Evolutionary conservation across 805 yeast genomes (phyloP).

Genomic region (Lipomyces sp.): DNA sequence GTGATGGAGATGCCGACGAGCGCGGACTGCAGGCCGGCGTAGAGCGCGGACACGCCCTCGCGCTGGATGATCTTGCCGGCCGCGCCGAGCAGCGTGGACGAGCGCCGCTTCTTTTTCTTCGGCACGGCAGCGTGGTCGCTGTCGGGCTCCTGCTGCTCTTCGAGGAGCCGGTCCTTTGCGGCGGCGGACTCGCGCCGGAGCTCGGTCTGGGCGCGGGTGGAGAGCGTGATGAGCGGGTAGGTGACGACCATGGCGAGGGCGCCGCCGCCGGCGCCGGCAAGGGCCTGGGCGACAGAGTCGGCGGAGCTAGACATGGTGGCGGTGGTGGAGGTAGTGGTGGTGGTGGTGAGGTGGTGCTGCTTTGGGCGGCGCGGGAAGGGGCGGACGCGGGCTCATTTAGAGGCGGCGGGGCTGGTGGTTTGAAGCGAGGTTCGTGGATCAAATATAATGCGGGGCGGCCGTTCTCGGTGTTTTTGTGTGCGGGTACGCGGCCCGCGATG

Average conservation of each 20-base stretch:
- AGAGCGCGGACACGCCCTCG: constrained; percentile 67
- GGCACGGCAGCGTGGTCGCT: too few species aligned
- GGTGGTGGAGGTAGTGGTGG: background rate
- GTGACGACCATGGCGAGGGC: constrained; percentile 82
- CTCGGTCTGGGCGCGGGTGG: constrained; percentile 85
- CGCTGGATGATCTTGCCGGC: constrained; percentile 49
- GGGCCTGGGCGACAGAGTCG: constrained; percentile 71
- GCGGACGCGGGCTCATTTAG: too few species aligned
- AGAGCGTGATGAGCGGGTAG: constrained; percentile 81
- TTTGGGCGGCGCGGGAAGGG: too few species aligned
- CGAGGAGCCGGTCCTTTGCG: background rate
- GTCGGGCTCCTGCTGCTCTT: constrained; percentile 19
- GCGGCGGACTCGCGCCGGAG: constrained; percentile 30
- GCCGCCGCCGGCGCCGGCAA: constrained; percentile 93
- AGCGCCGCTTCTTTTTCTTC: background rate
- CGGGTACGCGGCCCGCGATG: background rate
- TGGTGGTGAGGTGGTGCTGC: background rate
- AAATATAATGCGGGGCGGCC: background rate
- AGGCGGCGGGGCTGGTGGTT: too few species aligned
- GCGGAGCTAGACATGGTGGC: constrained; percentile 21
- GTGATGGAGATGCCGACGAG: constrained; percentile 80
- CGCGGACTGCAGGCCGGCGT: constrained; percentile 85
- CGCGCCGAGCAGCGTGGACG: constrained; percentile 38
- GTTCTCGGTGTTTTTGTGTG: background rate
- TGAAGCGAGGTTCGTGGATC: too few species aligned